Conservation (phyloP, 2,329 filamentous ascomycete species). For the Alternaria ethzedia region DNA sequence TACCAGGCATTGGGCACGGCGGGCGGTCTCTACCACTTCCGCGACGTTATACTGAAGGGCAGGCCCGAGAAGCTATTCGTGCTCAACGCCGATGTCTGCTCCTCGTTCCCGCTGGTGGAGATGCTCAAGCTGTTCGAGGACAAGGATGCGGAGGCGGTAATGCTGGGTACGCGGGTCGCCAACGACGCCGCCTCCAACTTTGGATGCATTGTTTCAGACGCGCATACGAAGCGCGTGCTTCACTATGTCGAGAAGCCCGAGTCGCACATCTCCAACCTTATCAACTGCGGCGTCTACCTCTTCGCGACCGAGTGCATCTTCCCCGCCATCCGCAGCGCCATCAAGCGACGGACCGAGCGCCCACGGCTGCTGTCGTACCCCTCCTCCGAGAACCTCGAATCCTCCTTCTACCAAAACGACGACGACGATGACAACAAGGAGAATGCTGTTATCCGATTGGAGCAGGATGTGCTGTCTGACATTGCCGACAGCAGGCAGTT, state of each 20-base stretch:
- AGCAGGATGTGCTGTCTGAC: conserved; percentile 96
- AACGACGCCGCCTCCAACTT: conserved; percentile 95
- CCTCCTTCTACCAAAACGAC: conserved; percentile 64
- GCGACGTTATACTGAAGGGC: conserved; percentile 96
- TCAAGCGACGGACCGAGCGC: conserved; percentile 92
- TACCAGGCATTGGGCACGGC: conserved; percentile 96
- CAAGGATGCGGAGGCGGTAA: conserved; percentile 94
- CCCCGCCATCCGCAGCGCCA: conserved; percentile 90
- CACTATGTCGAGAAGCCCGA: conserved; percentile 99
- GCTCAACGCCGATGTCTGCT: conserved; percentile 97
- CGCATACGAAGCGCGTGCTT: conserved; percentile 91
- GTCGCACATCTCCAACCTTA: conserved; percentile 95
- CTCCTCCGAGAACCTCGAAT: conserved; percentile 89
- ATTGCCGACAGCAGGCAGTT: conserved; percentile 97
- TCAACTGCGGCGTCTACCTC: conserved; percentile 99
- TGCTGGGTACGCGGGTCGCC: conserved; percentile 88
- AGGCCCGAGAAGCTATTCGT: conserved; percentile 95
- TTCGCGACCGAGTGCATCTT: conserved; percentile 96
- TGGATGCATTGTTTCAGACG: conserved; percentile 94
- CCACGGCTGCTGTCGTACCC: conserved; percentile 94
- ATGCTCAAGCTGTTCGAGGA: conserved; percentile 96
- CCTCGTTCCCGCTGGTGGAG: conserved; percentile 92
- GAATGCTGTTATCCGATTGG: conserved; percentile 88
- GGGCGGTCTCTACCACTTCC: conserved; percentile 97
- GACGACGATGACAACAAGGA: conserved; percentile 76